Evolutionary conservation across 805 yeast species (phyloP).

Genomic region (Lachancea lanzarotensis): DNA sequence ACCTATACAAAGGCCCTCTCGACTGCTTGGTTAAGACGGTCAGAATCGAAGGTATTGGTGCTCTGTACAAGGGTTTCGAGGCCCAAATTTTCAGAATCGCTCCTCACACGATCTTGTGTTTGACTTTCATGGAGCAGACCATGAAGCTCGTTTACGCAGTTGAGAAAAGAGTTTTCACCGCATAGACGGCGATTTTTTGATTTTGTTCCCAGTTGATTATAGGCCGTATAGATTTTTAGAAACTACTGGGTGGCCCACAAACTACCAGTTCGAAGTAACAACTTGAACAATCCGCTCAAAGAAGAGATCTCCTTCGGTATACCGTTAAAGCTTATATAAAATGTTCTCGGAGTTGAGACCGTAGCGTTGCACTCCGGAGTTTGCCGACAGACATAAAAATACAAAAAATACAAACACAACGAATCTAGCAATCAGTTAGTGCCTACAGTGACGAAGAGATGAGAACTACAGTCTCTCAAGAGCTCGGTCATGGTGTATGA

Average conservation of each 20-base stretch:
- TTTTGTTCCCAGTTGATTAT: neutral
- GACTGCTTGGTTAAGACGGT: constrained; percentile 87
- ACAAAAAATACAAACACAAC: no score
- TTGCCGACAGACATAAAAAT: no score
- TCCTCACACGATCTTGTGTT: constrained; percentile 86
- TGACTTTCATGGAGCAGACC: constrained; percentile 94
- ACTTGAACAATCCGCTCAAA: neutral
- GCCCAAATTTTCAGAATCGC: constrained; percentile 90
- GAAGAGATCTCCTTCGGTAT: no score
- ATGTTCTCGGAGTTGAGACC: no score
- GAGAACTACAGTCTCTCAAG: no score
- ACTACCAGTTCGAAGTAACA: neutral
- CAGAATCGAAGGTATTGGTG: constrained; percentile 72
- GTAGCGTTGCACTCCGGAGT: no score
- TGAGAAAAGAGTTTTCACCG: constrained; percentile 22
- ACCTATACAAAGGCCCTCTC: constrained; percentile 75
- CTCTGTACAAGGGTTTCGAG: constrained; percentile 90
- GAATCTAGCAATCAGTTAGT: no score
- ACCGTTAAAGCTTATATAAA: no score
- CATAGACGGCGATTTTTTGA: neutral
- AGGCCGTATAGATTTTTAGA: neutral
- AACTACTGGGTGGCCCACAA: neutral
- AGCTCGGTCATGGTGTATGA: no score
- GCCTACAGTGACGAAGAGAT: no score
- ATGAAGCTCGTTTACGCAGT: constrained; percentile 50